Base-by-base conservation (phyloP, 1,284 basidiomycete genomes). In the Chondrostereum purpureum region DNA sequence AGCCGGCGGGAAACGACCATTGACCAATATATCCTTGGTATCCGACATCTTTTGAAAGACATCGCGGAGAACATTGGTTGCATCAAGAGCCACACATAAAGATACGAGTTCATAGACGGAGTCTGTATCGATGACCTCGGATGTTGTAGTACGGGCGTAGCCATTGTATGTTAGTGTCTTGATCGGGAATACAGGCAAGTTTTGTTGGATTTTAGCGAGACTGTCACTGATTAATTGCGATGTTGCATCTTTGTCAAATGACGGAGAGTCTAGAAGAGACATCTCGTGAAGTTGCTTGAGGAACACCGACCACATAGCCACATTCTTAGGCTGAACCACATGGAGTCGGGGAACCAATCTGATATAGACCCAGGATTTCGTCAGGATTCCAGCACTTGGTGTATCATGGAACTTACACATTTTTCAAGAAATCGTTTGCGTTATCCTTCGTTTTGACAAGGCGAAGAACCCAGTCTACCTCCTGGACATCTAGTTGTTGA, bases 271-370 rank as follows among this genome's bases (percentile, higher is more conserved):
- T n/a, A 31, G n/a, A 31, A n/a, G n/a, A n/a, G 8, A 31, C 8
- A 8, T 8, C 27, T 31, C 27, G 8, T n/a, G 8, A 8, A 31
- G 27, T 31, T n/a, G 27, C 27, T 31, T 31, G n/a, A 47, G 40
- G 6, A 47, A 14, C 4, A 34, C 20, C 4, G 27, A 24, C 45
- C 45, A 47, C 13, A 47, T n/a, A 13, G 18, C 20, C 14, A 47
- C 19, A 18, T 47, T 33, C 10, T 14, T 34, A 3, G 41, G 45
- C n/a, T 47, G 39, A 52, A 42, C 14, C 60, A 47, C 23, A 27
- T 24, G 53, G 4, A 3, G 46, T 13, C 4, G 27, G 46, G 43
- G 45, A 6, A 47, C 10, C 2, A 47, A 55, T 58, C 55, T 47
- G 17, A n/a, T 8, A 31, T 8, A n/a, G n/a, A n/a, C n/a, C n/a